Conservation (phyloP, 192 early-diverging fungal species). For the Oehlia diaphana region DNA sequence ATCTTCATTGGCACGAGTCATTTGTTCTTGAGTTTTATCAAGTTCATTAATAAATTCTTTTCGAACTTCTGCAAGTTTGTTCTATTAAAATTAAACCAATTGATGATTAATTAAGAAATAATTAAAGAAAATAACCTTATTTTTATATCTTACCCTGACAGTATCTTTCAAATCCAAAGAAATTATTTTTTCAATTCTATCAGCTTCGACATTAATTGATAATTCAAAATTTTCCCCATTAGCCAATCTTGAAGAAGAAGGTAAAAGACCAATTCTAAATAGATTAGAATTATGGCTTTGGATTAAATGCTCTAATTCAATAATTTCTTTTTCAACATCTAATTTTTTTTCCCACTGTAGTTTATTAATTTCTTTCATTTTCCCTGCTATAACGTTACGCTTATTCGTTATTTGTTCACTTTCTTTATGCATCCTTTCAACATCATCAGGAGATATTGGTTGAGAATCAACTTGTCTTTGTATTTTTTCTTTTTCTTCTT, state of each 20-base stretch:
- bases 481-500: constrained; percentile 55
- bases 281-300: constrained; percentile 50
- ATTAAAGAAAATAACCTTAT: background rate
- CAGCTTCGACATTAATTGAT: background rate
- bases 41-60: constrained; percentile 12
- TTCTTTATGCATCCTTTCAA: constrained; percentile 80
- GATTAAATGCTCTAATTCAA: constrained; percentile 57
- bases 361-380: constrained; percentile 59
- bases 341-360: constrained; percentile 69
- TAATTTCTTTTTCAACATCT: constrained; percentile 64
- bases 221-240: constrained; percentile 14
- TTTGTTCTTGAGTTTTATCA: constrained; percentile 17
- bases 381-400: constrained; percentile 50
- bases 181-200: constrained; percentile 9
- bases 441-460: constrained; percentile 75
- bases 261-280: constrained; percentile 15
- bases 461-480: constrained; percentile 70
- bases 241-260: background rate
- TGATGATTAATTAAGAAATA: background rate
- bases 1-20: constrained; percentile 3
- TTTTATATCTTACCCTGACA: background rate
- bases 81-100: background rate
- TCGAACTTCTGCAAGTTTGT: background rate
- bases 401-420: constrained; percentile 63
- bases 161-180: constrained; percentile 13